Evolutionary conservation across 371 early-diverging fungal species (phyloP), one percentile per base, ranked within the genome.

Genomic region (Rhizomucor pusillus): DNA sequence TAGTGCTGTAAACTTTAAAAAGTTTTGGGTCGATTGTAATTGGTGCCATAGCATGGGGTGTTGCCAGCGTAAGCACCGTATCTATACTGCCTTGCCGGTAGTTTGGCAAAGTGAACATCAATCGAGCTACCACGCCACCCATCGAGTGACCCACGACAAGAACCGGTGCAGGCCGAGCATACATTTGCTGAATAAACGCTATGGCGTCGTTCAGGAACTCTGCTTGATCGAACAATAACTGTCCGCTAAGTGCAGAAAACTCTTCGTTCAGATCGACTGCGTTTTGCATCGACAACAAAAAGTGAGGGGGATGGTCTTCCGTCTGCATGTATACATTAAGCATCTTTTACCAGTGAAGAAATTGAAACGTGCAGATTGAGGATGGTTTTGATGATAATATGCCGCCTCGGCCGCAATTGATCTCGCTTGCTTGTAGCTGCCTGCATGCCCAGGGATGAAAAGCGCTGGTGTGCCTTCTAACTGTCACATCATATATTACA

Each of bases 371-470:
- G 57, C 52, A 25, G 37, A 11, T 37, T 9, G 14, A 37, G 9
- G 37, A 37, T 37, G 37, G 11, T 9, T 14, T 37, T 69, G 60
- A 62, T 82, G 76, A 53, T 83, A 82, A 23, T 78, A 67, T 11
- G 73, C 65, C 3, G 90, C 65, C 24, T 86, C 88, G 33, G 86
- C 75, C 16, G 92, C 95, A 33, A 97, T 74, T 0, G 93, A 90
- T 25, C 94, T 73, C 5, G 89, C 84, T 69, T 97, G 98, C 61
- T 88, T 89, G 61, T 87, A 89, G 54, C 90, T 91, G 11, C 98
- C 97, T 14, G 95, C 95, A 63, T 96, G 91, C 0, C 98, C 98
- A 11, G 94, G 97, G 33, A 98, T 84, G 71, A 98, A 98, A 20
- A 98, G 71, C 0, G 91, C 88, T 0, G 98, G 98, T 11, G 82